Evolutionary conservation across 306 rosid genomes (phyloP), one percentile per base, ranked within the genome.

Genomic region (Inga laurina): DNA sequence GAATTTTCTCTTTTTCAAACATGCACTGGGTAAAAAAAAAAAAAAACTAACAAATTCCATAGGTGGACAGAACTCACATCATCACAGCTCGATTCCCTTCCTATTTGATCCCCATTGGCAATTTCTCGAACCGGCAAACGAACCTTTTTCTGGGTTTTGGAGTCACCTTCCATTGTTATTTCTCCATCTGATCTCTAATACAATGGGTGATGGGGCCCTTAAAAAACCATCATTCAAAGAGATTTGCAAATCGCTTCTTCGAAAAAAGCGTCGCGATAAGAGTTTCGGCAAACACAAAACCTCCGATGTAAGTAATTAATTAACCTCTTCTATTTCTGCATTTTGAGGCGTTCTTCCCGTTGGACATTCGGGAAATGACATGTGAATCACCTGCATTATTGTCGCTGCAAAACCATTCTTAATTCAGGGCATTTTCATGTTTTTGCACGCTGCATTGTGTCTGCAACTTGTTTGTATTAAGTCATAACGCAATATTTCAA

Each of bases 181-280:
- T 3, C 7, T 37, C 48, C 9, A 10, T 18, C 24, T 79, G 35
- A 51, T 81, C 82, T 81, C 78, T 39, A 10, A 77, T 69, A 22
- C 76, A 86, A 93, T 89, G 97, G 94, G 87, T 72, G 91, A 91
- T 66, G 35, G 72, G 72, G 16, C 91, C 37, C 79, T 92, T 27
- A 89, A 84, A 62, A 79, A 44, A 45, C 74, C 80, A 56, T 77
- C 95, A 5, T 72, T 92, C 44, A 91, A 90, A 87, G 92, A 91
- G 12, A 95, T 77, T 69, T 88, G 49, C 82, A 88, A 85, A 88
- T 83, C 78, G 19, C 27, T 88, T 41, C 79, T 88, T 10, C 67
- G 79, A 59, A 83, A 70, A 74, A 11, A 46, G 7, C 64, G 44
- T 14, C 81, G 74, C 30, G 70, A 88, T 51, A 88, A 85, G 86